phyloP scores from a whole-genome alignment of 2,329 filamentous ascomycete species.

The Akanthomyces uredinophilus region DNA sequence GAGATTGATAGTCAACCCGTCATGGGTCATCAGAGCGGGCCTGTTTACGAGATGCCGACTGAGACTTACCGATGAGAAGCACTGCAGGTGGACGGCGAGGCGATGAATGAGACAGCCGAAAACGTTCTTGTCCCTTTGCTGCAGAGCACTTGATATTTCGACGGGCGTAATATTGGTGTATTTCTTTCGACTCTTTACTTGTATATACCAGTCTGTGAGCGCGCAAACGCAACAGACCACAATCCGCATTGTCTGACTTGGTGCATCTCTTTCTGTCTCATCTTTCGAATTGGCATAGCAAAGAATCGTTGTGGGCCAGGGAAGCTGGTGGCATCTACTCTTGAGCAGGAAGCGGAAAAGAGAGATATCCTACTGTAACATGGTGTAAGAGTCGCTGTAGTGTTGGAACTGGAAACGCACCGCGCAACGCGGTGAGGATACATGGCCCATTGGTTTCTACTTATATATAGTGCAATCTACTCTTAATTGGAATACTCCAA shows the following conservation, averaged over 20 bases:
- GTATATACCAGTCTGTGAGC: conserved; percentile 4
- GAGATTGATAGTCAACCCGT: conserved; percentile 36
- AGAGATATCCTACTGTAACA: background rate
- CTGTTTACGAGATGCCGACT: conserved; percentile 40
- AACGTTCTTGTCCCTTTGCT: background rate
- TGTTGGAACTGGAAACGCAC: background rate
- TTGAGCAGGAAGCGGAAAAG: background rate
- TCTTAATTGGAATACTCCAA: conserved; percentile 4
- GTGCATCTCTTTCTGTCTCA: background rate
- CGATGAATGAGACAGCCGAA: conserved; percentile 4
- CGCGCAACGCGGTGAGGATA: background rate
- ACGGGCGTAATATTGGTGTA: conserved; percentile 22
- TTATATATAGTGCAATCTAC: conserved; percentile 13
- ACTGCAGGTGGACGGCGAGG: background rate
- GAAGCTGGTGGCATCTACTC: background rate
- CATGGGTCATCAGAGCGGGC: conserved; percentile 28
- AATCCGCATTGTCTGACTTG: conserved; percentile 1
- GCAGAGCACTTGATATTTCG: conserved; percentile 11
- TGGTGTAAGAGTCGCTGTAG: background rate
- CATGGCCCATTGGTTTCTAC: background rate
- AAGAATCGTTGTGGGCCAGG: background rate
- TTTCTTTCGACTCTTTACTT: conserved; percentile 5
- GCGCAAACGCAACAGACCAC: background rate
- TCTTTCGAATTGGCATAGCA: background rate
- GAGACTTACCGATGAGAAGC: conserved; percentile 31